phyloP scores from a whole-genome alignment of 2,329 filamentous ascomycete species.

The Proliferodiscus dingleyae region DNA sequence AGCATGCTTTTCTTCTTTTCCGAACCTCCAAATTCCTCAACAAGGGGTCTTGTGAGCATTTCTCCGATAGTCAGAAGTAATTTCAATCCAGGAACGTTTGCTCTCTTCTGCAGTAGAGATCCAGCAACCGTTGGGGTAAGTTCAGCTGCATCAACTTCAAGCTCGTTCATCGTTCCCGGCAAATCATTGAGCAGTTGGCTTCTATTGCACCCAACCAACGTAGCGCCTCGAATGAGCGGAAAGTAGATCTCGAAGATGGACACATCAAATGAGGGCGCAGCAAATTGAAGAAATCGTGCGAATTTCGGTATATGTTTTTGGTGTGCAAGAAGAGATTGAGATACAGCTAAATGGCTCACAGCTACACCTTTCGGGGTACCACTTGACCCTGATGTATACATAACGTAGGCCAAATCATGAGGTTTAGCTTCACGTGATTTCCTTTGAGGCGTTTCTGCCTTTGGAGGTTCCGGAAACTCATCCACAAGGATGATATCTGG shows the following conservation, averaged over 20 bases:
- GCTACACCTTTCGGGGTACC: conserved; percentile 84
- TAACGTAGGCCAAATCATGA: conserved; percentile 67
- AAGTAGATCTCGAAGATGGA: conserved; percentile 96
- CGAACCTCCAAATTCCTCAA: conserved; percentile 68
- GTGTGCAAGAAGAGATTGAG: conserved; percentile 79
- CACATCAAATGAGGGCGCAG: conserved; percentile 88
- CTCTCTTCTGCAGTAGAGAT: conserved; percentile 65
- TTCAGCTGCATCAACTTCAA: conserved; percentile 78
- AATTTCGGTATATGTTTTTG: conserved; percentile 72
- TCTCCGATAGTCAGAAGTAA: conserved; percentile 85
- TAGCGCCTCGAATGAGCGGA: conserved; percentile 67
- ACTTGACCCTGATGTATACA: conserved; percentile 91
- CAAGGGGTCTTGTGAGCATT: conserved; percentile 76
- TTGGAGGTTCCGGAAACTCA: conserved; percentile 22
- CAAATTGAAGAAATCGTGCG: conserved; percentile 81
- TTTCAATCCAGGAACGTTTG: conserved; percentile 61
- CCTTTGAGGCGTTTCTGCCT: not conserved
- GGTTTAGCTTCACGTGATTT: conserved; percentile 12
- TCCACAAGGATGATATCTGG: conserved; percentile 39
- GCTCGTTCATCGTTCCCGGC: conserved; percentile 55
- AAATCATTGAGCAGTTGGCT: conserved; percentile 70
- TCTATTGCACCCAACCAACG: conserved; percentile 67
- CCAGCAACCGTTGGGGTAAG: conserved; percentile 83
- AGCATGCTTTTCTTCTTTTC: conserved; percentile 53
- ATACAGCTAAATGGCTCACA: conserved; percentile 73